phyloP scores from a whole-genome alignment of 257 asterid species.

The Solanum piurae region DNA sequence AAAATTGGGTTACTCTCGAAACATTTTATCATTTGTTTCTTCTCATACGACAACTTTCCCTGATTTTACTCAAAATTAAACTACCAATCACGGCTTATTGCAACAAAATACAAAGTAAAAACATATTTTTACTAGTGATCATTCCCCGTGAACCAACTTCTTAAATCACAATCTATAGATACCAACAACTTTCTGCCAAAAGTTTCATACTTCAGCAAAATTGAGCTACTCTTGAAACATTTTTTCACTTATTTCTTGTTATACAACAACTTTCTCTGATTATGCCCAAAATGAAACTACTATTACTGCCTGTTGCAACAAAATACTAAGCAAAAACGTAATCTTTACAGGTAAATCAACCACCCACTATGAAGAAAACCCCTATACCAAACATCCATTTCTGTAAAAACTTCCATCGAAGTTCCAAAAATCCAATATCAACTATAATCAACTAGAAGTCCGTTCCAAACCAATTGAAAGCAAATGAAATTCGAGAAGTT shows the following conservation, averaged over 20 bases:
- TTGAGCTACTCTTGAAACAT: neutral
- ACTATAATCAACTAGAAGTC: neutral
- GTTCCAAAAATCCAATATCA: neutral
- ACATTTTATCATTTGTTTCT: neutral
- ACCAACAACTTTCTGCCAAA: neutral
- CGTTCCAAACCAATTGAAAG: neutral
- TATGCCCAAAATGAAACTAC: neutral
- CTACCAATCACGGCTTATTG: neutral
- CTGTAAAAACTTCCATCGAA: neutral
- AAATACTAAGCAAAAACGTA: neutral
- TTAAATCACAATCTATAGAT: neutral
- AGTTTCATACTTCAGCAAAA: neutral
- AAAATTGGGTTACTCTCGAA: neutral
- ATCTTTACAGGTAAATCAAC: neutral
- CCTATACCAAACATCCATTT: neutral
- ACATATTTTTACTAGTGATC: neutral
- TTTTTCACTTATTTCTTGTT: neutral
- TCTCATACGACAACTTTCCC: neutral
- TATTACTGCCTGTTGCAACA: neutral
- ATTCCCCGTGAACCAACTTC: neutral
- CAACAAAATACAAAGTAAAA: neutral
- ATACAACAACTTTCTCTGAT: neutral
- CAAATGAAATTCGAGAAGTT: neutral
- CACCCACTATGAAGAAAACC: neutral
- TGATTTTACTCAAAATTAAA: neutral